Percentiles rank a stretch among this genome's conserved stretches.
These are phyloP conservation scores for Botryotinia narcissicola DNA, from an alignment of 2,329 filamentous ascomycete genomes.

Conservation along the genomic window DNA sequence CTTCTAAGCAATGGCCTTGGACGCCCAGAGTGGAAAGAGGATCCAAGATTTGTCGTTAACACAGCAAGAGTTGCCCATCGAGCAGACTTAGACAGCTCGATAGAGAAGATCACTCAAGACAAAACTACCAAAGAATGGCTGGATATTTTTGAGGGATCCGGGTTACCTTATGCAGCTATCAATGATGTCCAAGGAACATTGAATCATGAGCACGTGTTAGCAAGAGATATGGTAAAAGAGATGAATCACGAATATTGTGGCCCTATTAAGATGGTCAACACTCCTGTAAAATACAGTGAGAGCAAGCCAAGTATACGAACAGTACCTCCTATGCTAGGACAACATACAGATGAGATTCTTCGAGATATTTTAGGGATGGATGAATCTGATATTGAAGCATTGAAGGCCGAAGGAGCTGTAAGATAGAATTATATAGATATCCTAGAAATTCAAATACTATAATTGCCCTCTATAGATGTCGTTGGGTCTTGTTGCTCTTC, in stretches of 20 bases:
- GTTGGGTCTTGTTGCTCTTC: background rate
- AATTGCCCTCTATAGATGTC: background rate
- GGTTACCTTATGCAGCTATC: conserved; percentile 91
- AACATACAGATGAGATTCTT: conserved; percentile 82
- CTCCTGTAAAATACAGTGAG: conserved; percentile 90
- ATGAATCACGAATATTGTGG: conserved; percentile 82
- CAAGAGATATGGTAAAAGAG: conserved; percentile 86
- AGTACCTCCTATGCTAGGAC: conserved; percentile 79
- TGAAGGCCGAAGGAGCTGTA: conserved; percentile 68
- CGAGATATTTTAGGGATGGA: conserved; percentile 59
- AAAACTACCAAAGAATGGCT: conserved; percentile 90
- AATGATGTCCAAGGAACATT: conserved; percentile 88
- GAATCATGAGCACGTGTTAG: conserved; percentile 78
- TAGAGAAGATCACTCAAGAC: conserved; percentile 70
- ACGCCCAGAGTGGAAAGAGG: conserved; percentile 57
- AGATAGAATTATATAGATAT: conserved; percentile 40
- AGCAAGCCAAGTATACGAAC: conserved; percentile 72
- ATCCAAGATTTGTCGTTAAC: conserved; percentile 60
- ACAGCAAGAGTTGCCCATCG: conserved; percentile 66
- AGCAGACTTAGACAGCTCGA: conserved; percentile 71
- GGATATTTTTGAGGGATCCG: conserved; percentile 79
- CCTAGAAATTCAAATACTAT: background rate
- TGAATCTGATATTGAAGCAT: conserved; percentile 54
- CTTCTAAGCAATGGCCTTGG: conserved; percentile 61
- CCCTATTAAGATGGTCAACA: conserved; percentile 85